Evolutionary conservation across 768 basidiomycete genomes (phyloP).

Genomic region (Lentinula guzmanii): DNA sequence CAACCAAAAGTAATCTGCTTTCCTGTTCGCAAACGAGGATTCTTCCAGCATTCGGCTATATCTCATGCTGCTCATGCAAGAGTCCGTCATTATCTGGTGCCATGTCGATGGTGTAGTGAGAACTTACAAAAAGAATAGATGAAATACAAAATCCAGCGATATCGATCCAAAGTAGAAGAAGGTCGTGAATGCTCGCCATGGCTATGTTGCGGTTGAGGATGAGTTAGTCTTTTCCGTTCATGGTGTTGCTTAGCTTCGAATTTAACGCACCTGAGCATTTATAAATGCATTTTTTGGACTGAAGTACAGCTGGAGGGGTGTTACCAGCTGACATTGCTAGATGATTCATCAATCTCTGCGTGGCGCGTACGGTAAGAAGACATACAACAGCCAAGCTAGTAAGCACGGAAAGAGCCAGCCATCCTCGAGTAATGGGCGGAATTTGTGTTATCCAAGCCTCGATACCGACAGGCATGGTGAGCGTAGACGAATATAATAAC

Average conservation of each 20-base stretch:
- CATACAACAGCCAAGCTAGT: conserved; percentile 85
- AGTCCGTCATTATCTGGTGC: too few relatives aligned
- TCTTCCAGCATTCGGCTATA: conserved; percentile 97
- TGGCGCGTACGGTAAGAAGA: conserved; percentile 15
- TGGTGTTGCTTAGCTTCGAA: background rate
- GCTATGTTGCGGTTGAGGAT: conserved; percentile 32
- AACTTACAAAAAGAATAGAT: conserved; percentile 96
- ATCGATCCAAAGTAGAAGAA: conserved; percentile 97
- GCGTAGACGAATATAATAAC: too few relatives aligned
- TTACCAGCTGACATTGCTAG: conserved; percentile 90
- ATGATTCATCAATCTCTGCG: background rate
- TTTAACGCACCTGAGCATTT: conserved; percentile 62
- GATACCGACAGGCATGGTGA: conserved; percentile 69
- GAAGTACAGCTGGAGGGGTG: conserved; percentile 89
- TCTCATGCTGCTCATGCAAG: conserved; percentile 67
- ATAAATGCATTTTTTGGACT: conserved; percentile 81
- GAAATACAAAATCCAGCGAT: conserved; percentile 92
- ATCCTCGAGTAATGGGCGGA: conserved; percentile 84
- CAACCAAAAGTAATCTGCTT: conserved; percentile 95
- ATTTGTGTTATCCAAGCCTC: conserved; percentile 91
- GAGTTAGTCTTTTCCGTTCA: background rate
- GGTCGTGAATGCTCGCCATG: conserved; percentile 84
- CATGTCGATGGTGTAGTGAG: background rate
- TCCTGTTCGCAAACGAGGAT: conserved; percentile 85
- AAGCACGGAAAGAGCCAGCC: conserved; percentile 74